Evolutionary conservation across 768 basidiomycete genomes (phyloP), one percentile per base, ranked within the genome.

Genomic region (Termitomyces sp.): DNA sequence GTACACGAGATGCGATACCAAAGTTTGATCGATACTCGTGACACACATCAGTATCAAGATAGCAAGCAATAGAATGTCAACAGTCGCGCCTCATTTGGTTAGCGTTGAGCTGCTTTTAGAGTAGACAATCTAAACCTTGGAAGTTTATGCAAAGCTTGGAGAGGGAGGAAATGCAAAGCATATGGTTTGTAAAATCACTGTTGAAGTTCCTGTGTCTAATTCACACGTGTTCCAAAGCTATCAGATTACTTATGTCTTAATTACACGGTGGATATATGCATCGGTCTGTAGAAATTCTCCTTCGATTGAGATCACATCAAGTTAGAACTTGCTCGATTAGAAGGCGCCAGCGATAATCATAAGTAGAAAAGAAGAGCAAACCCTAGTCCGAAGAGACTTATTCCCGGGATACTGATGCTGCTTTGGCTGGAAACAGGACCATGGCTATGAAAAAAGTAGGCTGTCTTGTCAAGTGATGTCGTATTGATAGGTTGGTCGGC

Each of bases 101-200:
- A 33, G 24, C 8, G 40, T 10, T 20, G 36, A 20, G 28, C 26
- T 36, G 14, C 22, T 44, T 12, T 56, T 46, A 51, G 22, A 7
- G 30, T 53, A 10, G 44, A 48, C 12, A 53, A 16, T 24, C 14
- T 24, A n/a, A 32, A 30, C 8, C 6, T 13, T 12, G 43, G 1
- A 72, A 72, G 64, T 75, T 77, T 22, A 73, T 73, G 61, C 75
- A 75, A 9, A 78, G 65, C 62, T 77, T 77, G 43, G 14, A 38
- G 73, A 69, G 16, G 76, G 70, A 7, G 70, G 69, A 68, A 63
- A 72, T 73, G 65, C 75, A 73, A 14, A 71, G 64, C 4, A 77
- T 64, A 61, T 77, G 14, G 70, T 73, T 56, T 71, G 70, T 13
- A 73, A 65, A 16, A 71, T 73, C 45, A 73, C 71, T 72, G 18